phyloP scores from a whole-genome alignment of 352 stramenopile species.

The Pythium phragmiticola region DNA sequence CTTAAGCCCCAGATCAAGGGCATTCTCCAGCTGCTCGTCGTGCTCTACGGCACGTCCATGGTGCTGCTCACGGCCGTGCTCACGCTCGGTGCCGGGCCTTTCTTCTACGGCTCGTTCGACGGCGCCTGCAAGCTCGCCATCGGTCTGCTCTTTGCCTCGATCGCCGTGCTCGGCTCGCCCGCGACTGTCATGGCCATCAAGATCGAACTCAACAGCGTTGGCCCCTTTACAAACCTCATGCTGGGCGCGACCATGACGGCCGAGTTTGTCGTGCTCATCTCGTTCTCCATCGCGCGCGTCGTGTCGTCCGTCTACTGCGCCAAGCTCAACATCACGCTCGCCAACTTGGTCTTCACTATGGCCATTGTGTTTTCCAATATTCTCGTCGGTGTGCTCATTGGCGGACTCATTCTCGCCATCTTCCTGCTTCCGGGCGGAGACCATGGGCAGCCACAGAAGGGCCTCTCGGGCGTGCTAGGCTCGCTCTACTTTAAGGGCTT shows the following conservation, averaged over 20 bases:
- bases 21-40: constrained; percentile 49
- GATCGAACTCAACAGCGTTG: constrained; percentile 71
- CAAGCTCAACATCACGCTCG: constrained; percentile 44
- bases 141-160: constrained; percentile 70
- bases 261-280: constrained; percentile 71
- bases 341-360: constrained; percentile 57
- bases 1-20: constrained; percentile 58
- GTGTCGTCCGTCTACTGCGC: constrained; percentile 62
- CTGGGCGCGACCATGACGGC: constrained; percentile 64
- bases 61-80: constrained; percentile 44
- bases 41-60: constrained; percentile 58
- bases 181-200: constrained; percentile 77
- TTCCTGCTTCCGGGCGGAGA: constrained; percentile 53
- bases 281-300: constrained; percentile 64
- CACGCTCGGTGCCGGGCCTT: constrained; percentile 42
- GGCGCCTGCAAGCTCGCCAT: constrained; percentile 57
- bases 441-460: constrained; percentile 24
- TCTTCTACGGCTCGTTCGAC: constrained; percentile 60
- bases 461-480: constrained; percentile 22
- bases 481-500: constrained; percentile 65
- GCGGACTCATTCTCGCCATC: constrained; percentile 49
- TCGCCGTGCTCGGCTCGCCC: constrained; percentile 61
- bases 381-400: constrained; percentile 42
- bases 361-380: constrained; percentile 56
- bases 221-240: constrained; percentile 74